Evolutionary conservation across 768 basidiomycete genomes (phyloP).

Genomic region (Lentinula sp.): DNA sequence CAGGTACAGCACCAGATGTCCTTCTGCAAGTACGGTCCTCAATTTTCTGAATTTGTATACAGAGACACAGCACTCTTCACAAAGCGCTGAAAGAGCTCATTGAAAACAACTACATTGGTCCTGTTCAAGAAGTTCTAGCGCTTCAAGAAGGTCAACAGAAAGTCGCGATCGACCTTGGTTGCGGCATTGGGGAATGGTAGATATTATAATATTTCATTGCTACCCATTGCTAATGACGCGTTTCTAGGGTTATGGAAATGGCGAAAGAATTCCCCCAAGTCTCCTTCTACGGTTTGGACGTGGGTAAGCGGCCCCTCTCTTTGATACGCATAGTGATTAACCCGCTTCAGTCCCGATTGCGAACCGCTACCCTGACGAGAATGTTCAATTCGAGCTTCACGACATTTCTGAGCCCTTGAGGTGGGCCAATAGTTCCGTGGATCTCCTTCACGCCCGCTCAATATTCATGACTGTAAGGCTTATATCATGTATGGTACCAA

Average conservation of each 20-base stretch:
- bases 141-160: conserved; percentile 31
- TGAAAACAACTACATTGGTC: conserved; percentile 54
- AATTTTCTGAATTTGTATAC: conserved; percentile 2
- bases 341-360: conserved; percentile 62
- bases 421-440: conserved; percentile 50
- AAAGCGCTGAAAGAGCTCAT: conserved; percentile 41
- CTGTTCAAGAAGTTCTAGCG: conserved; percentile 48
- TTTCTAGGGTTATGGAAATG: conserved; percentile 68
- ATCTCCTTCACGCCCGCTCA: conserved; percentile 62
- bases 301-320: conserved; percentile 43
- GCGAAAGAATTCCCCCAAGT: conserved; percentile 58
- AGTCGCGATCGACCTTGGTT: conserved; percentile 69
- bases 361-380: conserved; percentile 51
- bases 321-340: conserved; percentile 10
- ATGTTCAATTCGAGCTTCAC: conserved; percentile 62
- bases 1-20: conserved; percentile 33
- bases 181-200: conserved; percentile 71
- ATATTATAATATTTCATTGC: conserved; percentile 18
- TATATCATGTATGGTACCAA: neutral
- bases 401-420: conserved; percentile 50
- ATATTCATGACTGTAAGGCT: conserved; percentile 56
- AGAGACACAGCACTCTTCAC: conserved; percentile 55
- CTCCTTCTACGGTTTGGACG: conserved; percentile 66
- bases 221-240: conserved; percentile 9
- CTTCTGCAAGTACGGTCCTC: neutral